Conservation (phyloP, 768 basidiomycete species). For the Boletus tylopilopsis region DNA sequence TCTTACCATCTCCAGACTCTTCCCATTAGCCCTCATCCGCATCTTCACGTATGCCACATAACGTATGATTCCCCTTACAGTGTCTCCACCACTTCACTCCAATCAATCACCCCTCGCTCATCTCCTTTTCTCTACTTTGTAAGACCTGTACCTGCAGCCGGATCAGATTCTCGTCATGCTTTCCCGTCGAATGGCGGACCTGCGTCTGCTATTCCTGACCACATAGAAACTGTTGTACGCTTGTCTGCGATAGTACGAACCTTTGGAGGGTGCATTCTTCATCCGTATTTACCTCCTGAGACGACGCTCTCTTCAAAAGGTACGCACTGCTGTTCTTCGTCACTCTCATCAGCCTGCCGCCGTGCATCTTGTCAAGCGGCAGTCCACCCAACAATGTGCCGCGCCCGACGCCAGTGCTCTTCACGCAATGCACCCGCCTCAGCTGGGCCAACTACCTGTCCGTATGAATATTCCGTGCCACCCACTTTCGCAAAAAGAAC, state of each 20-base stretch:
- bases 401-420: slow-evolving; percentile 44
- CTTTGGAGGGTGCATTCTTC: slow-evolving; percentile 48
- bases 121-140: too few relatives aligned
- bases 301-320: slow-evolving; percentile 43
- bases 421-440: slow-evolving; percentile 41
- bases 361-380: slow-evolving; percentile 25
- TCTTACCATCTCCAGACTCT: too few relatives aligned
- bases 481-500: slow-evolving; percentile 42
- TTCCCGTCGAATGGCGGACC: too few relatives aligned
- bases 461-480: slow-evolving; percentile 51
- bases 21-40: too few relatives aligned
- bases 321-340: not conserved
- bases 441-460: slow-evolving; percentile 30
- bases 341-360: not conserved
- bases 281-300: slow-evolving; percentile 47
- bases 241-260: slow-evolving; percentile 31
- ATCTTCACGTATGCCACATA: too few relatives aligned
- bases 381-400: slow-evolving; percentile 36
- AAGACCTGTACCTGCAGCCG: too few relatives aligned
- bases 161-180: too few relatives aligned
- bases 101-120: too few relatives aligned
- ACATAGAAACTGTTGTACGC: slow-evolving; percentile 3
- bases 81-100: too few relatives aligned
- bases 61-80: too few relatives aligned
- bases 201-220: not conserved